A percentile compares a stretch with the other conserved stretches of the same genome.
Conservation (phyloP, 306 rosid species). For the Sicyos baderoa region DNA sequence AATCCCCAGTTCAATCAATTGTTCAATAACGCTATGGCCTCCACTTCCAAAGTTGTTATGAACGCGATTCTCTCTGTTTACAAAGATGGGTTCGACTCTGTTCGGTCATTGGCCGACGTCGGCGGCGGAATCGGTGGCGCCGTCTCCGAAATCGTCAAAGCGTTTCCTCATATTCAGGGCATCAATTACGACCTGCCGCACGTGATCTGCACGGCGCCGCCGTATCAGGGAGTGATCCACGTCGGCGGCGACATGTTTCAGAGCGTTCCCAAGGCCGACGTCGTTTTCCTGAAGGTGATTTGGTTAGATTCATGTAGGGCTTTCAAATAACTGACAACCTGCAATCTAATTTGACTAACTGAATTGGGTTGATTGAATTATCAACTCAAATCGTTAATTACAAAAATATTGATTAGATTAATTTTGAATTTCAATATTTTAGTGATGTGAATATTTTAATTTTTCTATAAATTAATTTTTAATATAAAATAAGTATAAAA, state of each 20-base stretch:
- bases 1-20: conserved; percentile 17
- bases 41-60: conserved; percentile 18
- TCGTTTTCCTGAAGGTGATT: conserved; percentile 22
- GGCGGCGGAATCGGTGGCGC: conserved; percentile 23
- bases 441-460: too few species aligned
- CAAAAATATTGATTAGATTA: too few species aligned
- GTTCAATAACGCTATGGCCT: conserved; percentile 26
- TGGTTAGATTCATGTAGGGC: too few species aligned
- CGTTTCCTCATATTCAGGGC: conserved; percentile 22
- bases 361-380: too few species aligned
- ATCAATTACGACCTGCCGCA: conserved; percentile 27
- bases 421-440: too few species aligned
- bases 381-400: too few species aligned
- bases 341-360: too few species aligned
- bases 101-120: conserved; percentile 17
- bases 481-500: too few species aligned
- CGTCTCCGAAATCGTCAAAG: conserved; percentile 23
- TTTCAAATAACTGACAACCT: too few species aligned
- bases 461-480: too few species aligned
- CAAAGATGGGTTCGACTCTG: conserved; percentile 20
- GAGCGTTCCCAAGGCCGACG: conserved; percentile 23
- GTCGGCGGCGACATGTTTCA: conserved; percentile 29
- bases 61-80: conserved; percentile 17
- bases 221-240: conserved; percentile 19
- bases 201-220: conserved; percentile 19